Conservation (phyloP, 2,329 filamentous ascomycete species). For the Fusarium sp. region DNA sequence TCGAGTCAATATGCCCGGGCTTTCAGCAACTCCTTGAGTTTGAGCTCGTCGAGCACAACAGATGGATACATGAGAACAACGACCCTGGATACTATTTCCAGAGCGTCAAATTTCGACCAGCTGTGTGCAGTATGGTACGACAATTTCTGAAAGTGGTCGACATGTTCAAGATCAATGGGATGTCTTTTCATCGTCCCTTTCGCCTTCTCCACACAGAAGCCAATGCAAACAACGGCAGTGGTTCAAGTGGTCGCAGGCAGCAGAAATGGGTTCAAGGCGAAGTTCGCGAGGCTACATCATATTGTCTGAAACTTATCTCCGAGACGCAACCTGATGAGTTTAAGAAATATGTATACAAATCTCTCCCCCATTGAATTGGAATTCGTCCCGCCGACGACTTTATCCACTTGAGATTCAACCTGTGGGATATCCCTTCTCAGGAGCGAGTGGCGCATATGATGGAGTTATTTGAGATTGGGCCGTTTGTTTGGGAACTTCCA, state of each 20-base stretch:
- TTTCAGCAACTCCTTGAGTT: neutral
- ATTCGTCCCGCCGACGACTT: neutral
- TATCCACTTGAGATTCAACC: neutral
- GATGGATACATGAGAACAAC: rapidly evolving
- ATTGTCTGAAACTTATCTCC: neutral
- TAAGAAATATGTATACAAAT: rapidly evolving
- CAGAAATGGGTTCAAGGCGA: neutral
- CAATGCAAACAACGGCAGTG: neutral
- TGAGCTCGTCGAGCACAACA: rapidly evolving
- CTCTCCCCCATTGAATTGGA: neutral
- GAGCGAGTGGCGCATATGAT: rapidly evolving
- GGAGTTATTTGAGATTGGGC: neutral
- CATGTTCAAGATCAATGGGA: rapidly evolving
- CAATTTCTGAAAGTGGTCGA: neutral
- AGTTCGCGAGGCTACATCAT: neutral
- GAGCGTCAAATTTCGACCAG: neutral
- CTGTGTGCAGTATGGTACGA: neutral
- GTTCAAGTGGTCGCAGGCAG: neutral
- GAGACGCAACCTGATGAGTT: neutral
- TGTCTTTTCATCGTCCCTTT: rapidly evolving
- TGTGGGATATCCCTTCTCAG: neutral
- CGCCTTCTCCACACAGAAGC: rapidly evolving
- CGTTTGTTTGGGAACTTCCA: neutral
- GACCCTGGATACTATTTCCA: rapidly evolving
- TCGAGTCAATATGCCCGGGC: neutral